These are phyloP conservation scores for Rhodotorula graminis DNA, from an alignment of 768 basidiomycete genomes.

Conservation along the genomic window DNA sequence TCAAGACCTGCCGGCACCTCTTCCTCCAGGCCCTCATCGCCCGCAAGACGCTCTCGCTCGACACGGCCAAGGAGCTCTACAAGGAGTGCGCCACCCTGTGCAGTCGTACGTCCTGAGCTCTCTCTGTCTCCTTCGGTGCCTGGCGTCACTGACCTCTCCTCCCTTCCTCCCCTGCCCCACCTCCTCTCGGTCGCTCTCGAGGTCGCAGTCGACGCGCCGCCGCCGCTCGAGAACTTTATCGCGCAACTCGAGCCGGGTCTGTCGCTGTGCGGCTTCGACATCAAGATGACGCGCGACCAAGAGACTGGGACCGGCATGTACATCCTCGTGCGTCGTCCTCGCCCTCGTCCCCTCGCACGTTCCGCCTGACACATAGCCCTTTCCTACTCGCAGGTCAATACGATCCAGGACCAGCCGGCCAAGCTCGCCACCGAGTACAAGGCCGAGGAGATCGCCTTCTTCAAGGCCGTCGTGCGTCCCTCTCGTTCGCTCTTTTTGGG, in stretches of 20 bases:
- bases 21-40: slow-evolving; percentile 76
- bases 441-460: slow-evolving; percentile 71
- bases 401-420: slow-evolving; percentile 71
- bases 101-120: slow-evolving; percentile 53
- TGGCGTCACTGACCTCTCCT: neutral
- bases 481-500: no score
- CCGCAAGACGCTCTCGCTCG: slow-evolving; percentile 61
- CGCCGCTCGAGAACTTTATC: slow-evolving; percentile 62
- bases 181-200: neutral
- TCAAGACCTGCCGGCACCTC: slow-evolving; percentile 49
- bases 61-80: slow-evolving; percentile 64
- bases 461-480: slow-evolving; percentile 68
- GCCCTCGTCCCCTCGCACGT: neutral
- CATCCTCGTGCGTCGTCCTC: slow-evolving; percentile 57
- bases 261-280: slow-evolving; percentile 67
- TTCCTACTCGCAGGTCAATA: slow-evolving; percentile 61
- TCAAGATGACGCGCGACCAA: slow-evolving; percentile 63
- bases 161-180: neutral
- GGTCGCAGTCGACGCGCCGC: slow-evolving; percentile 43
- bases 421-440: slow-evolving; percentile 80
- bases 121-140: fast-evolving
- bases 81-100: slow-evolving; percentile 63
- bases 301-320: slow-evolving; percentile 61
- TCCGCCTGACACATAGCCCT: neutral
- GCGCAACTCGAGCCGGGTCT: slow-evolving; percentile 59